Base-by-base conservation (phyloP, 2,329 filamentous ascomycete genomes). In the Dendryphion nanum region DNA sequence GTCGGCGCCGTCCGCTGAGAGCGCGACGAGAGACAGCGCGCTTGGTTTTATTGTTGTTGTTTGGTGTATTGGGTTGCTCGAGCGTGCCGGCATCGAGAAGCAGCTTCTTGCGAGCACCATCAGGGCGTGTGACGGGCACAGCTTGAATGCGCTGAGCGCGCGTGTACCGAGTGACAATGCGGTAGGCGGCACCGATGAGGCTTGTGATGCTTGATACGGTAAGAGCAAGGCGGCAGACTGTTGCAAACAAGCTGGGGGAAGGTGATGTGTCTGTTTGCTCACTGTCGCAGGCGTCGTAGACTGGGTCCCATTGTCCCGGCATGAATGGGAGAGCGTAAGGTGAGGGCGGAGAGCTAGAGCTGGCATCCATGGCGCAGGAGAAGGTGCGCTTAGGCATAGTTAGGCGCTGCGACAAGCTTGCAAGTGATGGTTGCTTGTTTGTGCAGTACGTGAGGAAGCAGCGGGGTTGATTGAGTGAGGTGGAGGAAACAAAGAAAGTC, bases 41-140 rank as follows among this genome's bases (percentile, higher is more conserved):
- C n/a, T n/a, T n/a, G n/a, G n/a, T n/a, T n/a, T n/a, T n/a, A n/a
- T n/a, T n/a, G n/a, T n/a, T 26, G 23, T 26, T 26, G 23, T 26
- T 26, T 26, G 3, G 10, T 26, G 3, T 26, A 3, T n/a, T 26
- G n/a, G 23, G 23, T 26, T 26, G 10, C 10, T 26, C 23, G 23
- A 26, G 23, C n/a, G 23, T 26, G 2, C 54, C 55, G 5, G 46
- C 51, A 24, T 60, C 55, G 20, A 63, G 21, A 18, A 63, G 47
- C 30, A 59, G 56, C 46, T 53, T 56, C 51, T 63, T 63, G 29
- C 43, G 48, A 17, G 55, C 47, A 21, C 54, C 57, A 19, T 55
- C 47, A 5, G 38, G 35, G 35, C 48, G 45, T 15, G 44, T 15
- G 18, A 59, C 28, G 2, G 53, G 46, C 5, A 55, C 41, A 10